Base-by-base conservation (phyloP, 164 flowering plant species). In the Tetrastigma voinierianum region DNA sequence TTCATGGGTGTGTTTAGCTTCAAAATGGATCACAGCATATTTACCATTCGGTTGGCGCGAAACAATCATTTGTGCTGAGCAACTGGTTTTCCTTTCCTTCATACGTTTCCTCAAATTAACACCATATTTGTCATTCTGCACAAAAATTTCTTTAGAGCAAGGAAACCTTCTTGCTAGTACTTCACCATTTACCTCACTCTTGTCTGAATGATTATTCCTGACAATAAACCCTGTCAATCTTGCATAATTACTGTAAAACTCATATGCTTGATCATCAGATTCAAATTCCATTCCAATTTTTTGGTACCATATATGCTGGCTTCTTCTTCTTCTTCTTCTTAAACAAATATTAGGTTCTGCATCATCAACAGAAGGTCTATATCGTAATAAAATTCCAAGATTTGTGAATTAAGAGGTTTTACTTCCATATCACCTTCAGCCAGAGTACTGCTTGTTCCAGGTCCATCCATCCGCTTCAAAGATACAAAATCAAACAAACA, bases 61-160 rank as follows among this genome's bases (percentile, higher is more conserved):
- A 24, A 80, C 67, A 40, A 70, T 71, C 81, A 80, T 69, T 48
- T 77, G 81, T 11, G 81, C 83, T 71, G 74, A 67, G 66, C 83
- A 80, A 59, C 78, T 77, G 3, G 83, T 77, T 74, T 81, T 74
- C 57, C 75, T 80, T 70, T 74, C 78, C 51, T 66, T 74, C 3
- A 80, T 51, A 48, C 69, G 83, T 66, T 72, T 77, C 74, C 71
- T 76, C 55, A 66, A 78, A 66, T 68, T 71, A 40, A 43, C 61
- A 61, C 74, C 78, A 49, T 80, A 66, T 47, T 72, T 77, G 71
- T 77, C 78, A 57, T 69, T 74, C 61, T 73, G 24, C 10, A 74
- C 62, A 48, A 71, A 72, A n/a, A 80, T 78, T 62, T 80, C 72
- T 66, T 57, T 74, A 13, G 78, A 77, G 66, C 83, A 80, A 18